Evolutionary conservation across 495 filamentous ascomycete species (phyloP), one percentile per base, ranked within the genome.

Genomic region (Aspergillus avenaceus): DNA sequence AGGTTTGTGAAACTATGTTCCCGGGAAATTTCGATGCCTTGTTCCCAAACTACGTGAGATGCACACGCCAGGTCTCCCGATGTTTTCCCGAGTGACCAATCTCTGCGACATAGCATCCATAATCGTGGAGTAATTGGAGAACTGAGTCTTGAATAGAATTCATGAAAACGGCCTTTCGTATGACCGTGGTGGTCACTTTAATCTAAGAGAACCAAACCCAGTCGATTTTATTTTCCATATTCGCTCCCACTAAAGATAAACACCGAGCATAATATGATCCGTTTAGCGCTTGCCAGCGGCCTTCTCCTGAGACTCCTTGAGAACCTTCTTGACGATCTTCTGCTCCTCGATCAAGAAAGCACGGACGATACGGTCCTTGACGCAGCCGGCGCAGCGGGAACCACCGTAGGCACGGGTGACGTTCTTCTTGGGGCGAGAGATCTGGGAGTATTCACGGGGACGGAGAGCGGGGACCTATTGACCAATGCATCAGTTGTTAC

Each of bases 311-410:
- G 77, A 86, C 79, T 96, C 90, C 84, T 95, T 92, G 73, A 95
- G 84, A 63, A 97, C 93, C 87, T 97, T 97, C 90, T 99, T 97
- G 76, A 99, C 95, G 62, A 99, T 97, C 90, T 97, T 97, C 81
- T 99, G 93, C 84, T 99, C 93, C 82, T 97, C 93, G 60, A 97
- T 97, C 78, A 97, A 77, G 85, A 97, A 97, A 38, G 93, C 95
- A 56, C 95, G 88, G 49, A 96, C 88, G 58, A 99, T 84, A 59
- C 93, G 82, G 81, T 99, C 95, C 78, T 92, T 92, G 63, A 97
- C 93, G 74, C 93, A 99, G 80, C 91, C 95, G 61, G 88, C 88
- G 81, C 93, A 99, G 76, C 93, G 85, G 56, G 90, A 96, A 69
- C 93, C 95, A 72, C 93, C 93, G 70, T 98, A 98, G 59, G 93